Evolutionary conservation across 768 basidiomycete species (phyloP).

Genomic region (Dentipellis sp.): DNA sequence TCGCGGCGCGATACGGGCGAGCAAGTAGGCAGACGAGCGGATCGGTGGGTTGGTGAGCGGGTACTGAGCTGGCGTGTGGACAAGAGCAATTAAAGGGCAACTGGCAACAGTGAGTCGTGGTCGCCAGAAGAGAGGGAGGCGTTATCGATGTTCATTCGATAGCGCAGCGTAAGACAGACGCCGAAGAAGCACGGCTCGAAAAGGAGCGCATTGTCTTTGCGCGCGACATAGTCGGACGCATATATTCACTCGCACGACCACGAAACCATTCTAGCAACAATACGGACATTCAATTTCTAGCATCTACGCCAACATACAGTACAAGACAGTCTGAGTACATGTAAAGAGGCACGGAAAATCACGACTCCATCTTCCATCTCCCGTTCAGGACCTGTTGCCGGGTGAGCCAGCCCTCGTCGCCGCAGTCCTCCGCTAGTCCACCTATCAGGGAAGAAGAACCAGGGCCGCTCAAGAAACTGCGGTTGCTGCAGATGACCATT

Average conservation of each 20-base stretch:
- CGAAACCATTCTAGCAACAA: too few species aligned
- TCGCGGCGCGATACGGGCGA: too few species aligned
- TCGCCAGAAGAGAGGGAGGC: neutral
- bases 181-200: too few species aligned
- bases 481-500: slow-evolving; percentile 23
- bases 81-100: neutral
- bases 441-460: slow-evolving; percentile 19
- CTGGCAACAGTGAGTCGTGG: neutral
- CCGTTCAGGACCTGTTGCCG: slow-evolving; percentile 5
- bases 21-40: neutral
- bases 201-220: too few species aligned
- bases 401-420: slow-evolving; percentile 5
- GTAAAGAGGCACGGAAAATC: too few species aligned
- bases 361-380: neutral
- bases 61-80: neutral
- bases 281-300: too few species aligned
- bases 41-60: neutral
- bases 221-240: too few species aligned
- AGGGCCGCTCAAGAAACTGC: slow-evolving; percentile 13
- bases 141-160: neutral
- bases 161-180: too few species aligned
- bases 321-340: too few species aligned
- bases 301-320: too few species aligned
- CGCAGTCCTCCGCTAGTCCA: slow-evolving; percentile 14
- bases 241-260: too few species aligned